Base-by-base conservation (phyloP, 495 filamentous ascomycete species). In the Penicillium silybi region DNA sequence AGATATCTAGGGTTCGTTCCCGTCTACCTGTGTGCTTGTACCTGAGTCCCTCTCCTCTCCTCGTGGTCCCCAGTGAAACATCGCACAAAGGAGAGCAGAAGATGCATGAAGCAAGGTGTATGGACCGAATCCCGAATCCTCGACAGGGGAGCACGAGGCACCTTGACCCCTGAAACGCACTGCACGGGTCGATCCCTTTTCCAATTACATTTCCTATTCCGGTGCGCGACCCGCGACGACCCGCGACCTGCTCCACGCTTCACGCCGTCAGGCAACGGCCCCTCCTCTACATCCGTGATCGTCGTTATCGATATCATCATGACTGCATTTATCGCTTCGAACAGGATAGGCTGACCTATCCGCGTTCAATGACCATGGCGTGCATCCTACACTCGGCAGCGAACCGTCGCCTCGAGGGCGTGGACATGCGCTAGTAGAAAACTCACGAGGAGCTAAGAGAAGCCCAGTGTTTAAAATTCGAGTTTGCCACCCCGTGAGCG, bases 21-120 rank as follows among this genome's bases (percentile, higher is more conserved):
- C 13, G 38, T n/a, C n/a, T n/a, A n/a, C n/a, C n/a, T n/a, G 18
- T 17, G 13, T 1, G 2, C 18, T 38, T 10, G 8, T 16, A 9
- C 9, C 17, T 44, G 35, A 38, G 15, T 7, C 18, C 16, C 15
- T 17, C 41, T 37, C 35, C 49, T 49, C 51, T 39, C 19, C 41
- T 46, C 34, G 48, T 53, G 49, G 34, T 26, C 50, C 44, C 50
- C 50, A 61, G 48, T 64, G 63, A 68, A 63, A 68, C 64, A 61
- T 22, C n/a, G 37, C 15, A 22, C 29, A 44, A 52, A 48, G 54
- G 54, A 52, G 37, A 39, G 16, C 16, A 9, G 9, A 8, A 18
- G n/a, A 39, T 16, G 37, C 10, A 39, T 19, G 16, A 39, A 16
- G 37, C 37, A 39, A 39, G 37, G 37, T 10, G 29, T 10, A 32